phyloP scores from a whole-genome alignment of 2,329 filamentous ascomycete species.

The Pestalotiopsis sp. region DNA sequence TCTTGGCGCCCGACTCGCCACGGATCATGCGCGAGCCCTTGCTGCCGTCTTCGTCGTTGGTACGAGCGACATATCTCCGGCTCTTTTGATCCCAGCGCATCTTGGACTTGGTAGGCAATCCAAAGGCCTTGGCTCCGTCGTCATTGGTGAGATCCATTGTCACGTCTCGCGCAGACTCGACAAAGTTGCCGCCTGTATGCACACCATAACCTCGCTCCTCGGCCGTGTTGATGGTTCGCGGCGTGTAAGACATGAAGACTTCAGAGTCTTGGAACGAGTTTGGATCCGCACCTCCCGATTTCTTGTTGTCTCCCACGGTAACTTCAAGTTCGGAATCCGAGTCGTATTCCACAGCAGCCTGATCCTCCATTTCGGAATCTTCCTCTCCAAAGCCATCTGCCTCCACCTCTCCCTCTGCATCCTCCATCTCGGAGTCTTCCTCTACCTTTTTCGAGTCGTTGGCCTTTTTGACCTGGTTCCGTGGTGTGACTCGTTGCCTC shows the following conservation, averaged over 20 bases:
- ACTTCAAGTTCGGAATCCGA: conserved; percentile 62
- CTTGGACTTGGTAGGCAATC: conserved; percentile 69
- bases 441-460: conserved; percentile 35
- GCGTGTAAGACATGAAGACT: conserved; percentile 95
- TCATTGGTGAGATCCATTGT: conserved; percentile 95
- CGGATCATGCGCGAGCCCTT: conserved; percentile 72
- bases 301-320: conserved; percentile 64
- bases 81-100: conserved; percentile 98
- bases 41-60: conserved; percentile 94
- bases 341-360: conserved; percentile 34
- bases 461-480: conserved; percentile 37
- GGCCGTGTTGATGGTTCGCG: conserved; percentile 75
- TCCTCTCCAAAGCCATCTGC: conserved; percentile 17
- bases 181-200: conserved; percentile 82
- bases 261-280: conserved; percentile 80
- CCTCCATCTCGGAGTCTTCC: conserved; percentile 24
- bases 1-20: conserved; percentile 93
- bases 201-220: conserved; percentile 95
- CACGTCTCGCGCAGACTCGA: conserved; percentile 81
- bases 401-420: conserved; percentile 2
- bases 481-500: conserved; percentile 56
- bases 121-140: conserved; percentile 79
- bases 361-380: conserved; percentile 32
- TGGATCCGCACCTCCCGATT: conserved; percentile 48
- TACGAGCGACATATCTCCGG: conserved; percentile 89